phyloP scores from a whole-genome alignment of 2,329 filamentous ascomycete genomes.

The Monosporascus sp. region DNA sequence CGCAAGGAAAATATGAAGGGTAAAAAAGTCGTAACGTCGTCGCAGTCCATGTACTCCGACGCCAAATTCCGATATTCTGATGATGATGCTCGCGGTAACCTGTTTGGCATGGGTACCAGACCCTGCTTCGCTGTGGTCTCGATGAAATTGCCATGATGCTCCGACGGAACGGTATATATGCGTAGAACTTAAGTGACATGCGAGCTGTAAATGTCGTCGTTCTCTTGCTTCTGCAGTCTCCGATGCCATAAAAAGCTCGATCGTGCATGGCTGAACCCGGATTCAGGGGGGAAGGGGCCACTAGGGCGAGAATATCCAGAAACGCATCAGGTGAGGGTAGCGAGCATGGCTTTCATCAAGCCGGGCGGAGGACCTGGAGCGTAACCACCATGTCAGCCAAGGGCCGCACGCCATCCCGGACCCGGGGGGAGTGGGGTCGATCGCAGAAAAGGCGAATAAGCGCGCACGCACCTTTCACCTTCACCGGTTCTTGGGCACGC shows the following conservation, averaged over 20 bases:
- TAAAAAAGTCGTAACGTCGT: neutral
- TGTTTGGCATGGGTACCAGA: too few species aligned
- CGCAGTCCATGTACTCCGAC: neutral
- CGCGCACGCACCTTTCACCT: constrained; percentile 39
- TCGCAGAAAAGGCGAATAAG: constrained; percentile 10
- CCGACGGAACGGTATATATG: too few species aligned
- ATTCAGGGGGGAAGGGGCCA: neutral
- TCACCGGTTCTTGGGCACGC: constrained; percentile 63
- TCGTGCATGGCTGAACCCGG: too few species aligned
- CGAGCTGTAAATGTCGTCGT: too few species aligned
- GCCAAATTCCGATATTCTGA: neutral
- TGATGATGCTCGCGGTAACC: too few species aligned
- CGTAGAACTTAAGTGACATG: too few species aligned
- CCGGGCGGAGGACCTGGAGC: constrained; percentile 56
- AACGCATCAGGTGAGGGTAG: constrained; percentile 55
- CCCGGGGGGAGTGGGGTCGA: constrained; percentile 11
- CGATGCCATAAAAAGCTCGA: too few species aligned
- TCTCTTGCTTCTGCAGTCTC: too few species aligned
- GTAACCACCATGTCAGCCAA: constrained; percentile 15
- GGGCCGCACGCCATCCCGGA: constrained; percentile 1
- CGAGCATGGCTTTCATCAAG: constrained; percentile 64
- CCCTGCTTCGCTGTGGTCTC: too few species aligned
- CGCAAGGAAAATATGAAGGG: neutral
- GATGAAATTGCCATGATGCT: too few species aligned
- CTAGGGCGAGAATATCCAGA: neutral